These are phyloP conservation scores for Populus tomentosa DNA, from an alignment of 441 rosid genomes.

Conservation along the genomic window DNA sequence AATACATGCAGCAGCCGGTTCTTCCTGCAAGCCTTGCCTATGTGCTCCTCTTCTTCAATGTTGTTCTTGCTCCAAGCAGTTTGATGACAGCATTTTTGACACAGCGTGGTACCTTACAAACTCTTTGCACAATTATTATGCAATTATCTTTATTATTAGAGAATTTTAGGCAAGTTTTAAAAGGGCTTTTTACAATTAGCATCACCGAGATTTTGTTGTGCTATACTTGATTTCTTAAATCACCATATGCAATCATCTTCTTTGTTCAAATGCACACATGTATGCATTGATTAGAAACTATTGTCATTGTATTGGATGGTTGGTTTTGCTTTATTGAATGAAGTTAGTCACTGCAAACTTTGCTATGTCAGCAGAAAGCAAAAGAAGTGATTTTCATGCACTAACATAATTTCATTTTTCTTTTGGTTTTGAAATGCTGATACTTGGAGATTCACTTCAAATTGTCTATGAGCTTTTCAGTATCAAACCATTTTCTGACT, in stretches of 20 bases:
- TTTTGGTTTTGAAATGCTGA: not conserved
- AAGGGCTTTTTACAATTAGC: not conserved
- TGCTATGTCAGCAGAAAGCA: not conserved
- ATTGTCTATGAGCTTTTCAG: not conserved
- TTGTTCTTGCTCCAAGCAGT: slow-evolving; percentile 84
- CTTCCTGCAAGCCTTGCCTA: slow-evolving; percentile 95
- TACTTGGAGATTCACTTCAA: not conserved
- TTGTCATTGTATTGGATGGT: not conserved
- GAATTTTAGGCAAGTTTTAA: not conserved
- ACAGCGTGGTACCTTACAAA: slow-evolving; percentile 53
- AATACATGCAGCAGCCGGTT: slow-evolving; percentile 84
- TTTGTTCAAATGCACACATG: not conserved
- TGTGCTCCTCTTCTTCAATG: slow-evolving; percentile 82
- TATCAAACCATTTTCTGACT: not conserved
- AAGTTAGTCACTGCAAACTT: not conserved
- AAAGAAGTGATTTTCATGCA: not conserved
- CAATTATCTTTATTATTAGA: not conserved
- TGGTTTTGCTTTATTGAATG: not conserved
- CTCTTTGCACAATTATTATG: not conserved
- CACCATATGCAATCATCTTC: not conserved
- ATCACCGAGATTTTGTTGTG: not conserved
- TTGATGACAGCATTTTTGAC: slow-evolving; percentile 96
- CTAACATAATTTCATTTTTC: not conserved
- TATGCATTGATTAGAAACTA: not conserved
- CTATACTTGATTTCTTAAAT: not conserved